Evolutionary conservation across 2,329 filamentous ascomycete genomes (phyloP).

Genomic region (Parafenestella ontariensis): DNA sequence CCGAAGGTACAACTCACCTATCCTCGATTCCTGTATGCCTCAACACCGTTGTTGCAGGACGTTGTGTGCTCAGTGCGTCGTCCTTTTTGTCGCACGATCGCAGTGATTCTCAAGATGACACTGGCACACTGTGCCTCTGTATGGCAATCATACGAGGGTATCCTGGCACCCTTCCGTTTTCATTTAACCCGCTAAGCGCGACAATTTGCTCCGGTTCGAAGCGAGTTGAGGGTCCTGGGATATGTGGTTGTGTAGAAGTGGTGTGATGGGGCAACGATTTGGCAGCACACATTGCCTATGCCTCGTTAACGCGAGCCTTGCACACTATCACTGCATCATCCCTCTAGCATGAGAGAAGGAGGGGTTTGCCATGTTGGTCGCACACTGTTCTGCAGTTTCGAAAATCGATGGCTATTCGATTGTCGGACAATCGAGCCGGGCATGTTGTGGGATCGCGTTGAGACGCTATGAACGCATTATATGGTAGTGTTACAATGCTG

Average conservation of each 20-base stretch:
- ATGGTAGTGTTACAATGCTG: constrained; percentile 5
- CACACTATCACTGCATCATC: constrained; percentile 9
- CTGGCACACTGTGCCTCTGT: constrained; percentile 10
- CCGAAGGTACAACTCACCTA: not conserved
- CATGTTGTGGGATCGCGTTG: constrained; percentile 3
- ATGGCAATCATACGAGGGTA: constrained; percentile 4
- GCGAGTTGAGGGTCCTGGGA: not conserved
- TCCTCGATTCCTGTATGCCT: not conserved
- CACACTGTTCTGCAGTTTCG: constrained; percentile 15
- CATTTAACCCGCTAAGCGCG: not conserved
- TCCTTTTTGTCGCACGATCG: constrained; percentile 16
- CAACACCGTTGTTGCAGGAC: not conserved
- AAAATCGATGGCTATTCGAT: not conserved
- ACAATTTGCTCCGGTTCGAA: not conserved
- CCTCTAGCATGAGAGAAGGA: constrained; percentile 13
- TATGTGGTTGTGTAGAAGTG: constrained; percentile 6
- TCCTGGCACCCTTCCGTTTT: constrained; percentile 7
- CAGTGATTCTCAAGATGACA: constrained; percentile 13
- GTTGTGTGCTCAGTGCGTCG: constrained; percentile 9
- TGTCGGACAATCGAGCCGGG: constrained; percentile 4
- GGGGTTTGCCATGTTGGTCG: constrained; percentile 38
- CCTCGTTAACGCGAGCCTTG: constrained; percentile 1
- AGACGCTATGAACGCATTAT: constrained; percentile 1
- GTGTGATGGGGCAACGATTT: not conserved
- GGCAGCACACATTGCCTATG: constrained; percentile 4